Evolutionary conservation across 768 basidiomycete species (phyloP), one percentile per base, ranked within the genome.

Genomic region (Mycena galopus): DNA sequence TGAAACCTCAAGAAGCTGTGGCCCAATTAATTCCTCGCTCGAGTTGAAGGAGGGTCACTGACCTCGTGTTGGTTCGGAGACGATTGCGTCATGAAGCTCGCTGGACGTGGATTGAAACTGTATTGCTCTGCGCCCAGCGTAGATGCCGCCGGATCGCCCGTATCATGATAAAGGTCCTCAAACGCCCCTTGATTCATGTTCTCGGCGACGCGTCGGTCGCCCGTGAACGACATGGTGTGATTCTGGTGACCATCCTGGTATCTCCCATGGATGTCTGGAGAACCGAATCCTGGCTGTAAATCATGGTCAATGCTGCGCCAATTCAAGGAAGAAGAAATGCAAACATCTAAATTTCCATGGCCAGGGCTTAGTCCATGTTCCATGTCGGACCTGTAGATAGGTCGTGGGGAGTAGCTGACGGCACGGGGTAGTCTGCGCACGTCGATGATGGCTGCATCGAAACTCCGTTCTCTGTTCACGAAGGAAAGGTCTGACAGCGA

Each of bases 371-470:
- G 17, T 2, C 37, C 37, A 21, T 42, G 25, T 27, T n/a, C 57
- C 4, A 29, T 12, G n/a, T 14, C 23, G 11, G 35, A 35, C 11
- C 19, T 59, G 33, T 66, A 55, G 39, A 33, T 44, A n/a, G 37
- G 29, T 42, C 57, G 55, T 12, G 65, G 65, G 11, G 65, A 66
- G 25, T 44, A 35, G 55, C 37, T 58, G 56, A 67, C 58, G 30
- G 65, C 30, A 21, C 65, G 44, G n/a, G 65, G 17, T 4, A 37
- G 29, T 50, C 56, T 67, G 65, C 58, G 35, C 30, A 42, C 56
- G 32, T 42, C 29, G 27, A 14, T 50, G 56, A 58, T 67, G 29
- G 56, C 65, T 42, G 23, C 16, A 25, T 58, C 30, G 16, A 67
- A 47, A 47, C 17, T 42, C 42, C 56, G 56, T 11, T 19, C 65